These are phyloP conservation scores for Nemania sp. DNA, from an alignment of 2,329 filamentous ascomycete species.

Conservation along the genomic window DNA sequence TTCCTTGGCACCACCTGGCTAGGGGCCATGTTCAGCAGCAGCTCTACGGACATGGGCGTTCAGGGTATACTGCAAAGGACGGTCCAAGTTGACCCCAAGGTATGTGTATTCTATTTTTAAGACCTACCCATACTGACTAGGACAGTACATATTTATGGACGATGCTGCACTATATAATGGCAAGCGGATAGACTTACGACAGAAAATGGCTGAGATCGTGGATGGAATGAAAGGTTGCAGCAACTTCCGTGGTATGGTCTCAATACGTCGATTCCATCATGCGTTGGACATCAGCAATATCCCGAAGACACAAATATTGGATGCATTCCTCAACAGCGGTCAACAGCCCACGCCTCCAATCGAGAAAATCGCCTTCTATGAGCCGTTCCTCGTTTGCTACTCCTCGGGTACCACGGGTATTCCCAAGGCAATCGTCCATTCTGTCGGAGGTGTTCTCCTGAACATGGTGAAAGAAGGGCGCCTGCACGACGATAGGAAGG, in stretches of 20 bases:
- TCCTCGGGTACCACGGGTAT: constrained; percentile 80
- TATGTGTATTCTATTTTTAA: constrained; percentile 33
- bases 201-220: constrained; percentile 71
- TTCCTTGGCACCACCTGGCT: constrained; percentile 71
- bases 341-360: constrained; percentile 51
- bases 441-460: constrained; percentile 65
- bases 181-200: constrained; percentile 69
- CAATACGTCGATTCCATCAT: constrained; percentile 66
- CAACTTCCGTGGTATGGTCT: constrained; percentile 66
- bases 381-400: constrained; percentile 78
- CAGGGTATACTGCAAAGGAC: constrained; percentile 76
- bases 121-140: neutral
- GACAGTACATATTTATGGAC: constrained; percentile 76
- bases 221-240: constrained; percentile 61
- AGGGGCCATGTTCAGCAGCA: constrained; percentile 75
- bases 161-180: constrained; percentile 80
- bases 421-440: constrained; percentile 86
- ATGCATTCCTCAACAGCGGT: constrained; percentile 47
- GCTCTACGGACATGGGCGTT: constrained; percentile 81
- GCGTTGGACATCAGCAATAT: constrained; percentile 62
- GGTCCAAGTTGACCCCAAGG: constrained; percentile 73
- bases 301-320: constrained; percentile 49
- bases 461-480: constrained; percentile 60
- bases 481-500: constrained; percentile 50
- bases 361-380: constrained; percentile 66